phyloP scores from a whole-genome alignment of 306 rosid species.

The Cicer pinnatifidum region DNA sequence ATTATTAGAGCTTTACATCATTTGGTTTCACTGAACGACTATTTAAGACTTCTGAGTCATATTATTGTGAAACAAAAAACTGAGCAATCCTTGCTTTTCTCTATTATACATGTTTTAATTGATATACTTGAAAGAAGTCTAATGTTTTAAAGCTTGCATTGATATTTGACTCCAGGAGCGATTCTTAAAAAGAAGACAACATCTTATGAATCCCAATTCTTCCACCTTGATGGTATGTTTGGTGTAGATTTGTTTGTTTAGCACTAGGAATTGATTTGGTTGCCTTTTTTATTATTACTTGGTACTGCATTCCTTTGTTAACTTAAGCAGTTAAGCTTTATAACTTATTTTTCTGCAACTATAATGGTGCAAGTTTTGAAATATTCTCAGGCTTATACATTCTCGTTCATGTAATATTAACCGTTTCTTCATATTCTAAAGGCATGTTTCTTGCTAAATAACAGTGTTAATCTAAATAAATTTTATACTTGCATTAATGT shows the following conservation, averaged over 20 bases:
- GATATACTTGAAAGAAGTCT: too few species aligned
- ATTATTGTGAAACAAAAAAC: too few species aligned
- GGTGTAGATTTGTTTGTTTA: constrained; percentile 9
- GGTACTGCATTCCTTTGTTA: not conserved
- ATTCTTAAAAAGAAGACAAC: constrained; percentile 80
- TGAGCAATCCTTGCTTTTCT: too few species aligned
- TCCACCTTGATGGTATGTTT: constrained; percentile 75
- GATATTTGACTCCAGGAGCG: constrained; percentile 67
- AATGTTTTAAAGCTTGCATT: not conserved
- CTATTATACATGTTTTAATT: too few species aligned
- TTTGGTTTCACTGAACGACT: too few species aligned
- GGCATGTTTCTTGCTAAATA: too few species aligned
- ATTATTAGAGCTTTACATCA: too few species aligned
- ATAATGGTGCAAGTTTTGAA: constrained; percentile 49
- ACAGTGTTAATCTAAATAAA: too few species aligned
- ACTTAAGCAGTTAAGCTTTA: constrained; percentile 14
- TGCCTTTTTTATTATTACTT: not conserved
- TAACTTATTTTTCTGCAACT: constrained; percentile 34
- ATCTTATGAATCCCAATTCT: constrained; percentile 79
- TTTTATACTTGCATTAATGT: too few species aligned
- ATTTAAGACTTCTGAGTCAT: too few species aligned
- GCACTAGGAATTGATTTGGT: not conserved
- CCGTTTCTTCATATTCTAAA: not conserved
- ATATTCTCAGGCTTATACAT: constrained; percentile 71
- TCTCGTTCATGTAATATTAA: constrained; percentile 72